Evolutionary conservation across 441 rosid species (phyloP).

Genomic region (Jatropha multifida): DNA sequence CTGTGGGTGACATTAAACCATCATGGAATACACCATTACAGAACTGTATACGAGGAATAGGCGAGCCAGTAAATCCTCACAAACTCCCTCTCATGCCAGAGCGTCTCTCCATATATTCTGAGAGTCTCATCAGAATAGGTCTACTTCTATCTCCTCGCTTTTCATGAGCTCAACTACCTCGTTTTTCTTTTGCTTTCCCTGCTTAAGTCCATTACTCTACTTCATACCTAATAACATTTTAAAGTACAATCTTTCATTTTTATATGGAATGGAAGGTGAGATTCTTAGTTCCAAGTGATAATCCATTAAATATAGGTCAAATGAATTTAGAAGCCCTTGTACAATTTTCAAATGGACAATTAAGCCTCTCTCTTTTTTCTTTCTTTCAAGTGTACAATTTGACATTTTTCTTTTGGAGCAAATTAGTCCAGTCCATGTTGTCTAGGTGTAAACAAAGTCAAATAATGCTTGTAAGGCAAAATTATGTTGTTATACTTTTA

Average conservation of each 20-base stretch:
- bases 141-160: constrained; percentile 7
- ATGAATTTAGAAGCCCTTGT: background rate
- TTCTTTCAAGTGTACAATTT: background rate
- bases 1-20: constrained; percentile 50
- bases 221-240: background rate
- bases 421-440: background rate
- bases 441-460: background rate
- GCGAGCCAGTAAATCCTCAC: constrained; percentile 29
- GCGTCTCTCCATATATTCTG: constrained; percentile 62
- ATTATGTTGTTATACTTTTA: background rate
- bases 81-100: constrained; percentile 62
- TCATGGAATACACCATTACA: constrained; percentile 72
- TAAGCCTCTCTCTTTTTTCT: background rate
- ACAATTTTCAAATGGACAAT: background rate
- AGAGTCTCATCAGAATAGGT: constrained; percentile 63
- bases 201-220: background rate
- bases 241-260: background rate
- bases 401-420: background rate
- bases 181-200: constrained; percentile 1
- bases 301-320: background rate
- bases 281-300: background rate
- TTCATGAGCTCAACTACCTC: background rate
- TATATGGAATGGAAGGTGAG: background rate
- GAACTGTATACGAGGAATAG: constrained; percentile 56
- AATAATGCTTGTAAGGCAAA: background rate